Base-by-base conservation (phyloP, 2,329 filamentous ascomycete species). In the Waltergamsia citrina region DNA sequence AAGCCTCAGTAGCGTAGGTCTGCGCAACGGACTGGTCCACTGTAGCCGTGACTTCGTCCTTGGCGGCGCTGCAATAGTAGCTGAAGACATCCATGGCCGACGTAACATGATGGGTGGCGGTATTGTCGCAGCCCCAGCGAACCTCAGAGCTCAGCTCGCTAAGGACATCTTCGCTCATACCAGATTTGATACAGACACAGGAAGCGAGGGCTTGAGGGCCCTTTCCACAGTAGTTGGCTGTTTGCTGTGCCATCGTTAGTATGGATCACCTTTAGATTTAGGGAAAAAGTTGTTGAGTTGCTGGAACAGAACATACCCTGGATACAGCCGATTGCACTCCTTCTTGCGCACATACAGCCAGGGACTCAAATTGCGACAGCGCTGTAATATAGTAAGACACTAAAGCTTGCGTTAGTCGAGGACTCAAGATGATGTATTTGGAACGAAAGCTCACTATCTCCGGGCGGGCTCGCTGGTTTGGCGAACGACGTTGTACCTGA, bases 311-410 rank as follows among this genome's bases (percentile, higher is more conserved):
- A 22, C 29, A n/a, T 15, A 32, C 29, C 12, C 10, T 18, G 6
- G 33, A 15, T 7, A 36, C 17, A 16, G 29, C 34, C 12, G 22
- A 21, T 35, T 26, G 30, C 14, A 74, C 40, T 1, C 55, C 69
- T 0, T 43, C 51, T 35, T 61, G 54, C 2, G 66, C 69, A 35
- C 69, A 74, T 0, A 50, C 44, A 0, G 56, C 57, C 1, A 74
- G 52, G 0, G 59, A 54, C 27, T 53, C 59, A 39, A 54, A 74
- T 37, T 65, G 51, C 1, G 64, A 53, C 19, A 74, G 47, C 10
- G 62, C 70, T 2, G 68, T 71, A 37, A 74, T 65, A 38, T 71
- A 67, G 43, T 73, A 75, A 1, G 66, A 60, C 62, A 75, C 63
- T 67, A 16, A 4, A 6, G 10, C n/a, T n/a, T n/a, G n/a, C 14